phyloP scores from a whole-genome alignment of 192 early-diverging fungal species.

The Anaeromyces robustus region DNA sequence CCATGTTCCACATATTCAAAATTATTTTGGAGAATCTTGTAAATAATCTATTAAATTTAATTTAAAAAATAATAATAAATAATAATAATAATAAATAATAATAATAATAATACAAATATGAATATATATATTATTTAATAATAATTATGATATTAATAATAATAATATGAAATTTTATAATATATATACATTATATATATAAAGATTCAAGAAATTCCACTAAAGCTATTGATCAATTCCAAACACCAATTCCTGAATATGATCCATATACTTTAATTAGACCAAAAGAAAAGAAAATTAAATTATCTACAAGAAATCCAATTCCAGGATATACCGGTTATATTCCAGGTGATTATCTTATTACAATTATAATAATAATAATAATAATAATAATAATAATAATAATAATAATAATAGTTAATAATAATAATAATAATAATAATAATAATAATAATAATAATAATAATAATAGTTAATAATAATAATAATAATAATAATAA shows the following conservation, averaged over 20 bases:
- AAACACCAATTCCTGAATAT: background rate
- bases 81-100: too few relatives aligned
- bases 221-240: background rate
- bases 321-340: background rate
- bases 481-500: too few relatives aligned
- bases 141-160: background rate
- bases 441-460: too few relatives aligned
- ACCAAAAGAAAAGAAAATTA: background rate
- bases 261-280: background rate
- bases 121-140: background rate
- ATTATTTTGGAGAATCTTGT: conserved; percentile 35
- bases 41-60: background rate
- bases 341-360: background rate
- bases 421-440: too few relatives aligned
- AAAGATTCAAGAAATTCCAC: background rate
- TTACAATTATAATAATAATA: too few relatives aligned
- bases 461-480: too few relatives aligned
- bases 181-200: too few relatives aligned
- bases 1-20: conserved; percentile 35
- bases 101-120: too few relatives aligned
- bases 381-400: too few relatives aligned
- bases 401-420: too few relatives aligned
- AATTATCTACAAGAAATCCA: background rate
- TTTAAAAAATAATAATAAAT: too few relatives aligned
- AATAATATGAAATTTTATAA: too few relatives aligned